Evolutionary conservation across 768 basidiomycete genomes (phyloP).

Genomic region (Auriculariales sp.): DNA sequence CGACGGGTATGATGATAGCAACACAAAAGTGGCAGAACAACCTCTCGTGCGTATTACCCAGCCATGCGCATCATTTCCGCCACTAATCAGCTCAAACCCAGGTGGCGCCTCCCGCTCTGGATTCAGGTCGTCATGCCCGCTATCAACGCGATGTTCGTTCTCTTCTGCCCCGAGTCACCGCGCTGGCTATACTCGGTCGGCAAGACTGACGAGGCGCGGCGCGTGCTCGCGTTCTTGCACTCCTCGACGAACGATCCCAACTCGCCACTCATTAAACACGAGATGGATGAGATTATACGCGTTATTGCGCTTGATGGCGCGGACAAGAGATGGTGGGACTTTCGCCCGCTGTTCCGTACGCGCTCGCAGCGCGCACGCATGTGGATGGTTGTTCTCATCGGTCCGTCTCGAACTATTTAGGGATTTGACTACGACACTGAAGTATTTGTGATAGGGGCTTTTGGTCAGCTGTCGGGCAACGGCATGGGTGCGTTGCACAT

Average conservation of each 20-base stretch:
- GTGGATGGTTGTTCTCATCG: constrained; percentile 36
- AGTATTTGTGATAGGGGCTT: too few relatives aligned
- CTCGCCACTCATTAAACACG: constrained; percentile 35
- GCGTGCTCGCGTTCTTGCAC: constrained; percentile 34
- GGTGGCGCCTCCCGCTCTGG: constrained; percentile 31
- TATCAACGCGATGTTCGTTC: too few relatives aligned
- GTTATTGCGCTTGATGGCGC: constrained; percentile 31
- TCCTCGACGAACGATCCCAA: constrained; percentile 29
- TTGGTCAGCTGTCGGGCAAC: constrained; percentile 33
- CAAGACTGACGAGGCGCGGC: constrained; percentile 24
- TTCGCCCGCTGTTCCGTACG: constrained; percentile 33
- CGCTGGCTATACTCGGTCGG: constrained; percentile 39
- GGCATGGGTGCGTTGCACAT: too few relatives aligned
- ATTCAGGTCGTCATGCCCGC: constrained; percentile 8
- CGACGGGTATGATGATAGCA: constrained; percentile 40
- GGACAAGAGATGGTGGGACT: constrained; percentile 54
- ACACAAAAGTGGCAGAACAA: constrained; percentile 29
- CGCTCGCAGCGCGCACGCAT: constrained; percentile 31
- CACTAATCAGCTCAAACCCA: constrained; percentile 7
- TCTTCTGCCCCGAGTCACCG: constrained; percentile 21
- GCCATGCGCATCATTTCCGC: not conserved
- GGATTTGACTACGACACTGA: too few relatives aligned
- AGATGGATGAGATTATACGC: constrained; percentile 40
- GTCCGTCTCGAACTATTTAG: too few relatives aligned
- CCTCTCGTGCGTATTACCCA: constrained; percentile 33